Conservation (phyloP, 768 basidiomycete genomes). For the Naganishia randhawae region DNA sequence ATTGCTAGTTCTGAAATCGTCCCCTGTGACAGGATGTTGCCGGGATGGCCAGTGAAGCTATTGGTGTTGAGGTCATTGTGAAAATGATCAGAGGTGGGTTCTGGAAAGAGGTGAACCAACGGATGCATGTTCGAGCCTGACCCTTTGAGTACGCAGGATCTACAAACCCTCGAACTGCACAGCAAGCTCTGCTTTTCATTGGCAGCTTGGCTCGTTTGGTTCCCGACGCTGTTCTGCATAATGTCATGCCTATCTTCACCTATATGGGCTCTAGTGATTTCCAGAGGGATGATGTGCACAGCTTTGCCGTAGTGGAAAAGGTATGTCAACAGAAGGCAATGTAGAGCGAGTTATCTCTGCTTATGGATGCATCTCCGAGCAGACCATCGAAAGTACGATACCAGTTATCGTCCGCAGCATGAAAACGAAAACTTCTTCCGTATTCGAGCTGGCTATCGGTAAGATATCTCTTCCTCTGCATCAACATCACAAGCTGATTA, state of each 20-base stretch:
- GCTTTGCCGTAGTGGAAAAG: slow-evolving; percentile 89
- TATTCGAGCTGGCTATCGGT: slow-evolving; percentile 64
- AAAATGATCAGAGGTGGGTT: slow-evolving; percentile 68
- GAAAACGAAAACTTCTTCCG: slow-evolving; percentile 58
- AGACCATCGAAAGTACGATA: slow-evolving; percentile 87
- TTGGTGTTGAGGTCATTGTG: slow-evolving; percentile 79
- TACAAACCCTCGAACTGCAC: slow-evolving; percentile 87
- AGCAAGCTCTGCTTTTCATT: slow-evolving; percentile 83
- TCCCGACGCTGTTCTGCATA: slow-evolving; percentile 85
- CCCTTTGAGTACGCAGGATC: slow-evolving; percentile 68
- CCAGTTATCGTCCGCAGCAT: slow-evolving; percentile 85
- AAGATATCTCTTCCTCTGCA: not conserved
- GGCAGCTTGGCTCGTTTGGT: slow-evolving; percentile 75
- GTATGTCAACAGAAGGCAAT: not conserved
- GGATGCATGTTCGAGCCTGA: too few species aligned
- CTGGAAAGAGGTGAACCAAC: slow-evolving; percentile 39
- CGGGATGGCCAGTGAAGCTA: slow-evolving; percentile 35
- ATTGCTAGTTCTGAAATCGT: not conserved
- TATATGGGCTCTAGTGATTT: slow-evolving; percentile 99
- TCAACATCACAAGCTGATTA: not conserved
- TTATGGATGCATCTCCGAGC: not conserved
- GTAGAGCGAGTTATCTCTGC: not conserved
- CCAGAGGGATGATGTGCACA: slow-evolving; percentile 92
- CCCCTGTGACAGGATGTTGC: slow-evolving; percentile 7
- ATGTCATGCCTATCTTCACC: slow-evolving; percentile 97